A percentile compares a stretch with the other conserved stretches of the same genome.
phyloP scores from a whole-genome alignment of 768 basidiomycete genomes.

The Leccinum uliginosum region DNA sequence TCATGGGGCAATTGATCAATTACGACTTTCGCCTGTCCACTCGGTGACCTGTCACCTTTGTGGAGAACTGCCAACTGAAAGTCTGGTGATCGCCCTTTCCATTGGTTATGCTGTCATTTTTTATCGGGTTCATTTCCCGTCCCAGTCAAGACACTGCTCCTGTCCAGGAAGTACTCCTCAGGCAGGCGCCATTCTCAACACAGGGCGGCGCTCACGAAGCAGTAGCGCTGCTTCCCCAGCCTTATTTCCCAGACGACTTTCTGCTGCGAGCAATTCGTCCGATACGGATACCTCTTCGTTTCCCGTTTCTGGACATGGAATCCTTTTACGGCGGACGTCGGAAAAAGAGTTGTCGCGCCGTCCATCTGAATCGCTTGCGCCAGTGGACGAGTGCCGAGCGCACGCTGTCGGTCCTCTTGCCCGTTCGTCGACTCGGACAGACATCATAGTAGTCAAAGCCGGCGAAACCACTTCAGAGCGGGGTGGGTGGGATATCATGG shows the following conservation, averaged over 20 bases:
- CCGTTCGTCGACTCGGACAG: conserved; percentile 36
- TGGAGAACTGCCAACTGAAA: conserved; percentile 61
- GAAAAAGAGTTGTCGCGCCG: conserved; percentile 61
- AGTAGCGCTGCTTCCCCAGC: conserved; percentile 48
- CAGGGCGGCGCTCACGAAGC: conserved; percentile 58
- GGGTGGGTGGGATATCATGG: conserved; percentile 70
- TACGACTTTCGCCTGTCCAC: conserved; percentile 57
- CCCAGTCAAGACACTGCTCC: conserved; percentile 59
- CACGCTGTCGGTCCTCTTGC: conserved; percentile 34
- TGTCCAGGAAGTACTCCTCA: conserved; percentile 53
- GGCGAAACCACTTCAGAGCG: conserved; percentile 64
- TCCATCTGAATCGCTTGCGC: conserved; percentile 42
- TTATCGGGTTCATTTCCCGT: conserved; percentile 57
- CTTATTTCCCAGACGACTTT: conserved; percentile 48
- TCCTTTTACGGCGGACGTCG: conserved; percentile 67
- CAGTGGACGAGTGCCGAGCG: conserved; percentile 30
- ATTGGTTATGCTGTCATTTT: conserved; percentile 60
- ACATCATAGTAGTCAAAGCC: conserved; percentile 49
- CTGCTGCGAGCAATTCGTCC: conserved; percentile 36
- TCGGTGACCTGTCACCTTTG: conserved; percentile 65
- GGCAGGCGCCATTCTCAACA: conserved; percentile 39
- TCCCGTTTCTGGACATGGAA: conserved; percentile 77
- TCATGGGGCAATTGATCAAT: conserved; percentile 51
- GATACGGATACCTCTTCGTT: conserved; percentile 50
- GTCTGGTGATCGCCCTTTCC: conserved; percentile 62